Conservation (phyloP, 352 stramenopile species). For the Phytophthora pseudosyringae region DNA sequence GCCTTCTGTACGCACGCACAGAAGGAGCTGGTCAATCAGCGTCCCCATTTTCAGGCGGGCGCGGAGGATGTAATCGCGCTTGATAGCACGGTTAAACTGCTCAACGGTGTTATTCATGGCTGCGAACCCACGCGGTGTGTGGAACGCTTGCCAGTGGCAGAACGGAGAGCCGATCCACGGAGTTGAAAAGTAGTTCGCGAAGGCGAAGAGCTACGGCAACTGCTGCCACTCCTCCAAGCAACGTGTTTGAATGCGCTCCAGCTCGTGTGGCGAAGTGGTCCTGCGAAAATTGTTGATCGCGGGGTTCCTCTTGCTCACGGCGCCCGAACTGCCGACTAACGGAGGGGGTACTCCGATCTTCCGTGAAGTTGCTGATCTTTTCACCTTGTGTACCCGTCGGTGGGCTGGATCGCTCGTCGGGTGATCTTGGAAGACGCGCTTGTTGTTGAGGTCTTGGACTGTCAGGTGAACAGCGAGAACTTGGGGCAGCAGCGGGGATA, state of each 20-base stretch:
- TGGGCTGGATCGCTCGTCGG: too few relatives aligned
- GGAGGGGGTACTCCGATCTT: too few relatives aligned
- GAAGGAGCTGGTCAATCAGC: constrained; percentile 1
- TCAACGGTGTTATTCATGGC: constrained; percentile 13
- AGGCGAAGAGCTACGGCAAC: not conserved
- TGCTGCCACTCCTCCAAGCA: constrained; percentile 3
- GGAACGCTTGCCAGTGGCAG: constrained; percentile 1
- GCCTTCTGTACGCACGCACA: constrained; percentile 5
- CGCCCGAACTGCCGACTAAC: too few relatives aligned
- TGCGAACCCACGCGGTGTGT: constrained; percentile 4
- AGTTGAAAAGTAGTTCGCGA: not conserved
- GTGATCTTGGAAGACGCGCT: too few relatives aligned
- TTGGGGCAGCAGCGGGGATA: too few relatives aligned
- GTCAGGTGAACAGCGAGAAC: too few relatives aligned
- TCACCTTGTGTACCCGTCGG: too few relatives aligned
- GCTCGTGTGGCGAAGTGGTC: too few relatives aligned
- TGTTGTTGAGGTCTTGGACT: too few relatives aligned
- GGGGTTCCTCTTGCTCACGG: too few relatives aligned
- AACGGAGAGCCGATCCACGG: not conserved
- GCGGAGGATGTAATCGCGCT: not conserved
- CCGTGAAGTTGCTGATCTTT: too few relatives aligned
- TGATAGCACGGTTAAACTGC: constrained; percentile 12
- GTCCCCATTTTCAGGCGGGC: constrained; percentile 4
- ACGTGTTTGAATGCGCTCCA: not conserved
- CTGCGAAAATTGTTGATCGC: too few relatives aligned